Evolutionary conservation across 1,284 basidiomycete species (phyloP), one percentile per base, ranked within the genome.

Genomic region (Ganoderma sinense): DNA sequence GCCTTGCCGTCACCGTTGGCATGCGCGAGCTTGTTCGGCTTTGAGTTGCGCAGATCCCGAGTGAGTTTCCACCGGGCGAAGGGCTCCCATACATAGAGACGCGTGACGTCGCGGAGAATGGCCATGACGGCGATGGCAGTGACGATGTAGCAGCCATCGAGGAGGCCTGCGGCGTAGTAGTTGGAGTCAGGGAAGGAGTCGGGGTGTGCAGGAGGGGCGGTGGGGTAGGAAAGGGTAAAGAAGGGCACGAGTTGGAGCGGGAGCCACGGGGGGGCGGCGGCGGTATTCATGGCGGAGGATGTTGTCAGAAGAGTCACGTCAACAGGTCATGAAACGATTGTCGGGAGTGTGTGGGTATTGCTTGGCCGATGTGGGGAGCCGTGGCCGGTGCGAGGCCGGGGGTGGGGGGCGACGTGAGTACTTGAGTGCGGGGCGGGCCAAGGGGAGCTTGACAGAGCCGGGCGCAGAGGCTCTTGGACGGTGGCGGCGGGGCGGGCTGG

Each of bases 61-160:
- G 84, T 84, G 60, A 96, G 85, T 74, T 90, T 91, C 88, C 90
- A 91, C 58, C 85, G 83, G 26, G 93, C 94, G 71, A 97, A 89
- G 7, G 96, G 94, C 77, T 92, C 91, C 72, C 96, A 89, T 63
- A 96, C 75, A 71, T 84, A 86, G 51, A 95, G 81, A 77, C 97
- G 90, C 63, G 89, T 80, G 58, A 88, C 80, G 83, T 97, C 95
- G 69, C 97, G 90, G 43, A 94, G 80, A 55, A 94, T 74, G 23
- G 95, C 95, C 87, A 97, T 93, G 69, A 90, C 82, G 10, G 91
- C 87, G 68, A 96, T 94, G 81, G 88, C 91, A 20, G 90, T 86
- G 65, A 95, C 80, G 69, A 95, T 85, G 74, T 95, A 80, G 75
- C 89, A 94, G 16, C 88, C 80, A 79, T 97, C 96, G 66, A 89